A percentile compares a stretch with the other conserved stretches of the same genome.
Evolutionary conservation across 2,329 filamentous ascomycete genomes (phyloP).

Genomic region (Diplodia mutila): DNA sequence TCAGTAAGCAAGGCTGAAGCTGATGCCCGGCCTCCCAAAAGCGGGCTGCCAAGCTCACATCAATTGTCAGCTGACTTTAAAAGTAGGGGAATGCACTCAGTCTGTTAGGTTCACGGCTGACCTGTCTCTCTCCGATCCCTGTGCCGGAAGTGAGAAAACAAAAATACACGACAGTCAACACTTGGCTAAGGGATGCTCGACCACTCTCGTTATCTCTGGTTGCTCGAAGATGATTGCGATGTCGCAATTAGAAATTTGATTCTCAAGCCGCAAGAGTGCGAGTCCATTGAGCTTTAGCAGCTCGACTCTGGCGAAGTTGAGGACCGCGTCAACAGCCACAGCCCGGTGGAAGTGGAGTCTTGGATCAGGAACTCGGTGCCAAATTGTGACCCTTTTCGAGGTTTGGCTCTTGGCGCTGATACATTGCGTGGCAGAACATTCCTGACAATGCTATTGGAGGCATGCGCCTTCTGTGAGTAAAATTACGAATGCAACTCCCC

Average conservation of each 20-base stretch:
- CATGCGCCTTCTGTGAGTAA: not conserved
- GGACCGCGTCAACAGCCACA: accelerated
- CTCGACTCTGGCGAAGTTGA: not conserved
- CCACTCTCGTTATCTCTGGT: not conserved
- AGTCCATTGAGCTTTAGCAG: not conserved
- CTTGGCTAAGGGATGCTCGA: not conserved
- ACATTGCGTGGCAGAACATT: not conserved
- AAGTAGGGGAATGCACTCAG: not conserved
- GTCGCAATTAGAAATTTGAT: accelerated
- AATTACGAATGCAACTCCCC: not conserved
- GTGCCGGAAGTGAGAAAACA: not conserved
- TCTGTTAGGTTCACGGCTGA: not conserved
- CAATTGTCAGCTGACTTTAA: not conserved
- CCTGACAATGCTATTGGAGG: not conserved
- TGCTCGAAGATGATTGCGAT: not conserved
- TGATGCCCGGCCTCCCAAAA: not conserved
- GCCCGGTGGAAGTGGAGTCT: not conserved
- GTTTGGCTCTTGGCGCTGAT: not conserved
- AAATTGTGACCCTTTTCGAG: not conserved
- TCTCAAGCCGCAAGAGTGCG: not conserved
- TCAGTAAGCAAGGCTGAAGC: not conserved
- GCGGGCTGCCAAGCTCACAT: not conserved
- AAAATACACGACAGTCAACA: too few relatives aligned
- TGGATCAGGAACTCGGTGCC: not conserved
- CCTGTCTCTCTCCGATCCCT: too few relatives aligned